Evolutionary conservation across 1,139 yeast genomes (phyloP).

Genomic region (Eremothecium sinecaudum): DNA sequence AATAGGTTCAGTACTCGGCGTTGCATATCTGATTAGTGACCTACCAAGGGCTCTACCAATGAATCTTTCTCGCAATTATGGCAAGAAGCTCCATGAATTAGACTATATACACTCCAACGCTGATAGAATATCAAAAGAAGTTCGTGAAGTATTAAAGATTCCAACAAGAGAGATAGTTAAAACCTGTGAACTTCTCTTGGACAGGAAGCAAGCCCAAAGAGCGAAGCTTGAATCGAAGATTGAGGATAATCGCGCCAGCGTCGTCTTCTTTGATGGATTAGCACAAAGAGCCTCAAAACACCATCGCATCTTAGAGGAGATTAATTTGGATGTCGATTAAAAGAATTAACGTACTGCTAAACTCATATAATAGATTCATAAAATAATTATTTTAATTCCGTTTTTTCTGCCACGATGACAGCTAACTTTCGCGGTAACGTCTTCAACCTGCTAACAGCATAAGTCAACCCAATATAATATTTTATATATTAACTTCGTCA

Average conservation of each 20-base stretch:
- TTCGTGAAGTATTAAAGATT: slow-evolving; percentile 66
- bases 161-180: slow-evolving; percentile 80
- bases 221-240: slow-evolving; percentile 34
- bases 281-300: slow-evolving; percentile 43
- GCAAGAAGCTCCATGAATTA: slow-evolving; percentile 47
- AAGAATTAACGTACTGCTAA: too few relatives aligned
- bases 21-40: slow-evolving; percentile 63
- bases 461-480: too few relatives aligned
- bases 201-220: slow-evolving; percentile 20
- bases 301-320: slow-evolving; percentile 37
- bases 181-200: slow-evolving; percentile 46
- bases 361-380: too few relatives aligned
- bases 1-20: slow-evolving; percentile 48
- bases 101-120: slow-evolving; percentile 78
- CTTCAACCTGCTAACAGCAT: too few relatives aligned
- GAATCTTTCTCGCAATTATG: slow-evolving; percentile 67
- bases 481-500: too few relatives aligned
- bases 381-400: too few relatives aligned
- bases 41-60: slow-evolving; percentile 85
- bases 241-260: slow-evolving; percentile 49
- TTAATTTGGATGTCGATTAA: slow-evolving; percentile 43
- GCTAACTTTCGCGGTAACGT: too few relatives aligned
- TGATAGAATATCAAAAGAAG: slow-evolving; percentile 69
- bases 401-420: too few relatives aligned
- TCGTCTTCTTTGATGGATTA: slow-evolving; percentile 51